phyloP scores from a whole-genome alignment of 2,329 filamentous ascomycete species.

The Colletotrichum magnum region DNA sequence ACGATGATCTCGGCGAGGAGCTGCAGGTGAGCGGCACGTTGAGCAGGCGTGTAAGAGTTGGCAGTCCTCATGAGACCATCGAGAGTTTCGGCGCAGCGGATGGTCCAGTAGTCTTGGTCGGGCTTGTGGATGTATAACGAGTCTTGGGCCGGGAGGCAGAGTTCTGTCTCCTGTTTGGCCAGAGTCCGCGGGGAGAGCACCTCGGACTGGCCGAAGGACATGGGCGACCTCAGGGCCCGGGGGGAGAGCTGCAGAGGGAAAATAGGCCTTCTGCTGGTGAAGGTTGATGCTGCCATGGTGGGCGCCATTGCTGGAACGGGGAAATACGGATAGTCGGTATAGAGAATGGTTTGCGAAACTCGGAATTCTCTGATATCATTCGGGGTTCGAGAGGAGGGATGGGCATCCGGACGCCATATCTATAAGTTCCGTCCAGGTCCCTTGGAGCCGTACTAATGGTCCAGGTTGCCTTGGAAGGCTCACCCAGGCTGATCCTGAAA shows the following conservation, averaged over 20 bases:
- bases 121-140: conserved; percentile 34
- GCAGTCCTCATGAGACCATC: conserved; percentile 36
- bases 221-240: conserved; percentile 20
- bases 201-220: conserved; percentile 23
- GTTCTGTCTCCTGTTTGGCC: conserved; percentile 34
- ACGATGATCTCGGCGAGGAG: conserved; percentile 39
- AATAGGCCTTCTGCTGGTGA: conserved; percentile 11
- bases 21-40: conserved; percentile 32
- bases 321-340: background rate
- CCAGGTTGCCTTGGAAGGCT: conserved; percentile 1
- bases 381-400: background rate
- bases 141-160: conserved; percentile 33
- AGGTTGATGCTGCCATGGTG: conserved; percentile 27
- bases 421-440: conserved; percentile 5
- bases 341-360: conserved; percentile 4
- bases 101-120: conserved; percentile 39
- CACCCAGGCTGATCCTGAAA: conserved; percentile 26
- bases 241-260: conserved; percentile 30
- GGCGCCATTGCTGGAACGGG: conserved; percentile 23
- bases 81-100: conserved; percentile 38
- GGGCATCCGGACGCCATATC: conserved; percentile 19
- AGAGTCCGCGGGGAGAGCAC: conserved; percentile 25
- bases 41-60: conserved; percentile 38
- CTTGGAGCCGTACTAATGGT: background rate
- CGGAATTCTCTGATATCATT: background rate